These are phyloP conservation scores for Globisporangium cystogenes DNA, from an alignment of 352 stramenopile species.

Conservation along the genomic window DNA sequence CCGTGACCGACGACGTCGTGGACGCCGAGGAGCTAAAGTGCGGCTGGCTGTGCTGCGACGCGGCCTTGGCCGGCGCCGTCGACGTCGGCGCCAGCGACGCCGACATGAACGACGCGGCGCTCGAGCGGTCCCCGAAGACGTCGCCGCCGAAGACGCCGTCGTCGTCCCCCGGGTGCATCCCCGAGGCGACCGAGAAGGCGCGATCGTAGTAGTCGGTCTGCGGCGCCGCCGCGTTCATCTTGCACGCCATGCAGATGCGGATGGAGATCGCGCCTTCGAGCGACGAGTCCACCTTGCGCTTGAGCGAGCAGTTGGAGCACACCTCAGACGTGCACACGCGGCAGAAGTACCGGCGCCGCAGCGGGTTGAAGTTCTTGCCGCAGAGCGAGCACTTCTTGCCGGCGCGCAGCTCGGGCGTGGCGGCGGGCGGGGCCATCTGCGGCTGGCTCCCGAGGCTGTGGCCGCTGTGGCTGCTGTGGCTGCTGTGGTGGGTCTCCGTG, in stretches of 20 bases:
- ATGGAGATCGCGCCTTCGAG: conserved; percentile 31
- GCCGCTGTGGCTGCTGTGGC: conserved; percentile 1
- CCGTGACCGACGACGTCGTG: conserved; percentile 2
- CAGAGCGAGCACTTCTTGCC: conserved; percentile 68
- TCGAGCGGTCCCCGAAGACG: conserved; percentile 12
- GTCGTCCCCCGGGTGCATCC: conserved; percentile 12
- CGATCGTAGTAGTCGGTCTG: conserved; percentile 50
- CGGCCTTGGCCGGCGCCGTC: conserved; percentile 1
- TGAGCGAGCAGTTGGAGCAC: conserved; percentile 70
- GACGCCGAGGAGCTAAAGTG: background rate
- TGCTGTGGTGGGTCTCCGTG: conserved; percentile 8
- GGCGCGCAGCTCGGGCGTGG: conserved; percentile 4
- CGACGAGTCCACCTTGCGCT: conserved; percentile 27
- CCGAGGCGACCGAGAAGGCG: conserved; percentile 35
- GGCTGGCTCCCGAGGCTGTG: background rate
- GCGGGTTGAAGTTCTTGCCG: conserved; percentile 77
- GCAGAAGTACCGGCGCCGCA: conserved; percentile 71
- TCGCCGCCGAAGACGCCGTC: conserved; percentile 12
- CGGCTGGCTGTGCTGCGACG: background rate
- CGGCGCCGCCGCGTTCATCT: conserved; percentile 45
- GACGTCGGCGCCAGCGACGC: background rate
- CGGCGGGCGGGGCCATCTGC: conserved; percentile 1
- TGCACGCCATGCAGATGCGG: conserved; percentile 76
- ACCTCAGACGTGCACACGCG: conserved; percentile 53
- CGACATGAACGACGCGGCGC: conserved; percentile 13